Evolutionary conservation across 108 stramenopile species (phyloP).

Genomic region (Pseudonitzschia pungens): DNA sequence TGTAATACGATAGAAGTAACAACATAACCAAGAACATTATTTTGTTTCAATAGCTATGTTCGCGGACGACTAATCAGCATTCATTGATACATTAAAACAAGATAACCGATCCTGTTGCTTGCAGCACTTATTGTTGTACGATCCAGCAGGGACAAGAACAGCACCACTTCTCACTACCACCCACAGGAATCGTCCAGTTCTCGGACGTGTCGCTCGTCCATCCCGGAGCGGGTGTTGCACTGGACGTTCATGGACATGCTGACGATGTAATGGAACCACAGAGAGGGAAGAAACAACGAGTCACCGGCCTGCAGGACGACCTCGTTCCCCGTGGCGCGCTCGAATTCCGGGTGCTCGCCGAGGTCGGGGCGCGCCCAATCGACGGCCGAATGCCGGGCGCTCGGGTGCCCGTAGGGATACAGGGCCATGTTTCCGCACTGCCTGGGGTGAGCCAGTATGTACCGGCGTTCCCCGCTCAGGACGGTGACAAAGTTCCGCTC

Average conservation of each 20-base stretch:
- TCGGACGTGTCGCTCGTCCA: conserved; percentile 21
- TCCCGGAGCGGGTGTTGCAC: conserved; percentile 88
- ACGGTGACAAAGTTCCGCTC: conserved; percentile 80
- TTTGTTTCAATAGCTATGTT: too few relatives aligned
- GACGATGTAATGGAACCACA: conserved; percentile 94
- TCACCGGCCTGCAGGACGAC: conserved; percentile 90
- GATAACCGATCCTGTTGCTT: too few relatives aligned
- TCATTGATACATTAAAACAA: too few relatives aligned
- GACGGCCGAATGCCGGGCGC: conserved; percentile 66
- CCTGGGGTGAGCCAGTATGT: conserved; percentile 82
- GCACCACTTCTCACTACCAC: too few relatives aligned
- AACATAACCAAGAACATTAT: too few relatives aligned
- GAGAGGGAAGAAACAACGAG: conserved; percentile 85
- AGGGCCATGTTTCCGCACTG: conserved; percentile 80
- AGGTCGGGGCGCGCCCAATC: conserved; percentile 91
- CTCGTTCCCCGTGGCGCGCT: conserved; percentile 55
- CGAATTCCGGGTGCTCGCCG: conserved; percentile 70
- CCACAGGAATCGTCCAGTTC: conserved; percentile 12
- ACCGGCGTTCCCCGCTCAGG: conserved; percentile 77
- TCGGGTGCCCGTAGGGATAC: conserved; percentile 74
- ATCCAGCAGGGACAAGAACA: too few relatives aligned
- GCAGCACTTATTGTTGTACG: too few relatives aligned
- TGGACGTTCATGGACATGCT: conserved; percentile 86
- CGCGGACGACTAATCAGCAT: too few relatives aligned
- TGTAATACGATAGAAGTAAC: too few relatives aligned